These are phyloP conservation scores for Candida dubliniensis DNA, from an alignment of 1,139 yeast species.

Conservation along the genomic window DNA sequence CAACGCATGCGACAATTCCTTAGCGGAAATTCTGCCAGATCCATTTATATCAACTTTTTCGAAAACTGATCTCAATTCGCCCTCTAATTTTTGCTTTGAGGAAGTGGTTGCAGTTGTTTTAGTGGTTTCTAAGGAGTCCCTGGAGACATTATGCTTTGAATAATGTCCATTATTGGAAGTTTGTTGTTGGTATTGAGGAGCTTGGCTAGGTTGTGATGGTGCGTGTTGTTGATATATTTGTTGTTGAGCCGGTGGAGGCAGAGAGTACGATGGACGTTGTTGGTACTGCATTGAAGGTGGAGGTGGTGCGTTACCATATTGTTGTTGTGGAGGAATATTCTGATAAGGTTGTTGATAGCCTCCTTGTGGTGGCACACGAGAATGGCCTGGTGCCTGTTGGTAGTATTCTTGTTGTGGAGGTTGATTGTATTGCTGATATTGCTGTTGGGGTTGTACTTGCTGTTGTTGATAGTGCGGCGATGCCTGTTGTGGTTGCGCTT, in stretches of 20 bases:
- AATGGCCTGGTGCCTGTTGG: conserved; percentile 16
- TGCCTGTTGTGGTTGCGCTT: conserved; percentile 19
- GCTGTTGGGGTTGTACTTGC: conserved; percentile 1
- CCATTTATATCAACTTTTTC: conserved; percentile 55
- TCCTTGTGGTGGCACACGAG: conserved; percentile 15
- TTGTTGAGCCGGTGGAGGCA: conserved; percentile 16
- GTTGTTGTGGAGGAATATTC: conserved; percentile 11
- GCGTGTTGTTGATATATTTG: conserved; percentile 14
- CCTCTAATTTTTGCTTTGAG: conserved; percentile 32
- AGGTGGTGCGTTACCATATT: conserved; percentile 14
- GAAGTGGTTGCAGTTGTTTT: conserved; percentile 3
- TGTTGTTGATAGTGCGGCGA: conserved; percentile 8
- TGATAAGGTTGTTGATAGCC: neutral
- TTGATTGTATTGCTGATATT: conserved; percentile 18
- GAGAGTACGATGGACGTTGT: conserved; percentile 16
- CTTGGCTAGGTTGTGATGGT: conserved; percentile 7
- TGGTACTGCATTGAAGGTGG: conserved; percentile 17
- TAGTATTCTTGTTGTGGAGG: conserved; percentile 14
- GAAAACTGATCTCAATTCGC: conserved; percentile 53
- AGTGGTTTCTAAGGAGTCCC: conserved; percentile 2
- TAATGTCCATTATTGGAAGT: conserved; percentile 2
- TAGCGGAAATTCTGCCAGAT: conserved; percentile 58
- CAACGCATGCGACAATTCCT: conserved; percentile 62
- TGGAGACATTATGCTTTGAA: conserved; percentile 1
- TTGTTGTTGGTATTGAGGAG: conserved; percentile 13